These are phyloP conservation scores for Cladophialophora chaetospira DNA, from an alignment of 2,329 filamentous ascomycete species.

Conservation along the genomic window DNA sequence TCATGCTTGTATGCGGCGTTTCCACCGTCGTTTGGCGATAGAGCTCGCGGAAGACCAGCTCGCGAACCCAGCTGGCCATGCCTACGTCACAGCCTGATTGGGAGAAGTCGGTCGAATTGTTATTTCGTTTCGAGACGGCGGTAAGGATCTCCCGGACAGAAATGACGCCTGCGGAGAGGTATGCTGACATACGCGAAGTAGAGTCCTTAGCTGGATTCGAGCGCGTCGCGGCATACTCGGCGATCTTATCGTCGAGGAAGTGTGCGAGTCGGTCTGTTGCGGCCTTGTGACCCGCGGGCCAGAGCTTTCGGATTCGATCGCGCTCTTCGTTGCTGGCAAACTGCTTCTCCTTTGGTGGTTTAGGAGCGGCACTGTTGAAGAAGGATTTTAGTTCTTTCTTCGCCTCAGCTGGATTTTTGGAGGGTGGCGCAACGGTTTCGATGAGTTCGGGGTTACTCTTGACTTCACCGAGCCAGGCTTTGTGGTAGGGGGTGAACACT, in stretches of 20 bases:
- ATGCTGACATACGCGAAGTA: constrained; percentile 40
- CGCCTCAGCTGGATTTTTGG: constrained; percentile 38
- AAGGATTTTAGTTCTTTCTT: constrained; percentile 42
- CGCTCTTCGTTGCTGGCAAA: constrained; percentile 38
- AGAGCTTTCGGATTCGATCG: constrained; percentile 40
- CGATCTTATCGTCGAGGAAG: constrained; percentile 39
- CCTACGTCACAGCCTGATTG: constrained; percentile 41
- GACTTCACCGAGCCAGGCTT: constrained; percentile 48
- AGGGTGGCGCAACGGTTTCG: constrained; percentile 45
- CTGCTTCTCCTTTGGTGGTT: constrained; percentile 37
- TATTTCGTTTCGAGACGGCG: constrained; percentile 46
- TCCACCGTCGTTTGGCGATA: constrained; percentile 52
- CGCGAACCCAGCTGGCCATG: constrained; percentile 51
- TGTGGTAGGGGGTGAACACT: constrained; percentile 56
- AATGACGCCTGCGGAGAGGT: constrained; percentile 43
- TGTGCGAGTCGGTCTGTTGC: constrained; percentile 37
- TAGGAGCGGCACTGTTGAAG: constrained; percentile 37
- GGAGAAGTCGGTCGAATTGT: constrained; percentile 47
- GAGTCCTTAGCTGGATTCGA: constrained; percentile 40
- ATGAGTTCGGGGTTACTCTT: constrained; percentile 47
- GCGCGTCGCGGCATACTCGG: constrained; percentile 38
- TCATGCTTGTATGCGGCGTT: constrained; percentile 54
- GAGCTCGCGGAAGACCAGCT: constrained; percentile 55
- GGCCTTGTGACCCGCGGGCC: constrained; percentile 41
- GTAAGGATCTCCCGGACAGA: constrained; percentile 50